Percentiles rank a stretch among this genome's conserved stretches.
Conservation (phyloP, 345 rosid genomes). For the Lumnitzera racemosa region DNA sequence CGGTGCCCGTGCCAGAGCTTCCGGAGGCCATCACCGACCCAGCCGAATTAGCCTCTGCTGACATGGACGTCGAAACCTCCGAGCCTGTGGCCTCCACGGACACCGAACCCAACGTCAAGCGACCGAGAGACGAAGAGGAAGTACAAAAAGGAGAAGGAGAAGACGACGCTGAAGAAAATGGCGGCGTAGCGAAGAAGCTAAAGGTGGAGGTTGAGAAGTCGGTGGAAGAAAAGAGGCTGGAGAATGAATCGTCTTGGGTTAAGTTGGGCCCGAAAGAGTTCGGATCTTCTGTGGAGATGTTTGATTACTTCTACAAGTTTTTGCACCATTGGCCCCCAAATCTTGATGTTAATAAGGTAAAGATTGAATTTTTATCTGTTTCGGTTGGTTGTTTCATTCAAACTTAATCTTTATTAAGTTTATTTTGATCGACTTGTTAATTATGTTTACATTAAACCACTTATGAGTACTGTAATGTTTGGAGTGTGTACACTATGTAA, state of each 20-base stretch:
- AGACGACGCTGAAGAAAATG: constrained; percentile 10
- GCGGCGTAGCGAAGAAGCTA: constrained; percentile 6
- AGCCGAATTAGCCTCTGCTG: constrained; percentile 8
- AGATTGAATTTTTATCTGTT: background rate
- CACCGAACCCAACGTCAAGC: constrained; percentile 2
- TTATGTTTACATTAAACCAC: too few species aligned
- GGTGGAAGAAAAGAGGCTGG: constrained; percentile 12
- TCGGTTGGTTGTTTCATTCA: background rate
- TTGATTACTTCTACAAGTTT: constrained; percentile 55
- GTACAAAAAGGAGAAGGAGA: constrained; percentile 31
- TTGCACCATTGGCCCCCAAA: constrained; percentile 65
- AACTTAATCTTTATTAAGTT: background rate
- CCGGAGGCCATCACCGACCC: constrained; percentile 7
- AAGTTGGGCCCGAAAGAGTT: constrained; percentile 82
- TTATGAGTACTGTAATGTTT: too few species aligned
- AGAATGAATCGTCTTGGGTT: constrained; percentile 25
- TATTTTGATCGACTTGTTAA: background rate
- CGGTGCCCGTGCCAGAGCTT: background rate
- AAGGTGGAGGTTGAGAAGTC: constrained; percentile 25
- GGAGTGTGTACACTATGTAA: too few species aligned
- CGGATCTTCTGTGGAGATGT: constrained; percentile 63
- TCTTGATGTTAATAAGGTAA: constrained; percentile 61
- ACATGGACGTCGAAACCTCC: constrained; percentile 14
- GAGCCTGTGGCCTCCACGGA: background rate
- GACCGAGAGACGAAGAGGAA: constrained; percentile 47